Evolutionary conservation across 306 rosid species (phyloP).

Genomic region (Medicago ruthenica): DNA sequence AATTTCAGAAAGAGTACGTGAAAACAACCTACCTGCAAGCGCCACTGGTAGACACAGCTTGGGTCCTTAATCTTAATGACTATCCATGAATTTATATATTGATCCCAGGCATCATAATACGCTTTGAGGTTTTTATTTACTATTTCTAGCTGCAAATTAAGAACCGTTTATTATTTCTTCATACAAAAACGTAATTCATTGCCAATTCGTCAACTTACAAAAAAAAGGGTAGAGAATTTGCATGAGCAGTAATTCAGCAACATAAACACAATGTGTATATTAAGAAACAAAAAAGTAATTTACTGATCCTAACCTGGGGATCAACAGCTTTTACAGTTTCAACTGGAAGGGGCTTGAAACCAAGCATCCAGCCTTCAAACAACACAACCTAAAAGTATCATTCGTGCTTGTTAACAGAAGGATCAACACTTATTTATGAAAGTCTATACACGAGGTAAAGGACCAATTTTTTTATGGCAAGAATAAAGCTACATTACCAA

Average conservation of each 20-base stretch:
- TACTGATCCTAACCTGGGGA: slow-evolving; percentile 72
- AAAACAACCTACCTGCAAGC: slow-evolving; percentile 67
- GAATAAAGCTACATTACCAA: no score
- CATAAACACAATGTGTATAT: background rate
- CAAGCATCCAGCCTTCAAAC: slow-evolving; percentile 99
- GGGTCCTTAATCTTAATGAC: slow-evolving; percentile 89
- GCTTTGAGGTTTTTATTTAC: slow-evolving; percentile 80
- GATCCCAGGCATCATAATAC: slow-evolving; percentile 92
- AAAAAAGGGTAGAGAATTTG: slow-evolving; percentile 13
- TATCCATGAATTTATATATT: slow-evolving; percentile 82
- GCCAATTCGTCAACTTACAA: slow-evolving; percentile 6
- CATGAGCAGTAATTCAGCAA: background rate
- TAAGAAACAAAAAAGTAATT: slow-evolving; percentile 14
- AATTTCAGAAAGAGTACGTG: slow-evolving; percentile 28
- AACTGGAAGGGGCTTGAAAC: slow-evolving; percentile 78
- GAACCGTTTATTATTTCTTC: slow-evolving; percentile 11
- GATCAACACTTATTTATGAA: slow-evolving; percentile 16
- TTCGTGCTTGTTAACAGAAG: slow-evolving; percentile 21
- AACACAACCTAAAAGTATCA: slow-evolving; percentile 71
- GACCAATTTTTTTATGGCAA: background rate
- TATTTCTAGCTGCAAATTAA: slow-evolving; percentile 66
- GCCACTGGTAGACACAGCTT: slow-evolving; percentile 85
- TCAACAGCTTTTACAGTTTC: slow-evolving; percentile 74
- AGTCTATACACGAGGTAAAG: slow-evolving; percentile 6
- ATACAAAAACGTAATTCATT: slow-evolving; percentile 12